Percentiles rank a stretch among this genome's conserved stretches.
Conservation (phyloP, 75 land plant genomes). For the Sequoia sempervirens region DNA sequence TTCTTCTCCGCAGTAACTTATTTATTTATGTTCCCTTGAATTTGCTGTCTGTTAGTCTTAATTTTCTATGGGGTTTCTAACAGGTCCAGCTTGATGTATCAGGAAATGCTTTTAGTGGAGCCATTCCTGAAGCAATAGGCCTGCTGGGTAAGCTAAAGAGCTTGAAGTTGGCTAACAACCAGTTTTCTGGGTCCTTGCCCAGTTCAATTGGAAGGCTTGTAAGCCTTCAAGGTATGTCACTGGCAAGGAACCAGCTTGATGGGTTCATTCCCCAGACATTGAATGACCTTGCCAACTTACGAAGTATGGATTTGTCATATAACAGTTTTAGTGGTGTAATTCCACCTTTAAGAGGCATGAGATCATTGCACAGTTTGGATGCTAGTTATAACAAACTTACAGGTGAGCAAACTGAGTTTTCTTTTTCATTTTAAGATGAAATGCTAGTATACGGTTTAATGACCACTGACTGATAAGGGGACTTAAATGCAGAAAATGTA, state of each 20-base stretch:
- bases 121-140: constrained; percentile 18
- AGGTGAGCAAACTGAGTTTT: constrained; percentile 45
- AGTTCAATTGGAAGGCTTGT: constrained; percentile 31
- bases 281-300: constrained; percentile 23
- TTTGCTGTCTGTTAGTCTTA: neutral
- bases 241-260: constrained; percentile 43
- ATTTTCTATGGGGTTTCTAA: neutral
- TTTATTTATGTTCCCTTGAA: neutral
- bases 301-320: constrained; percentile 31
- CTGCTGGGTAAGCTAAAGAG: neutral
- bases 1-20: neutral
- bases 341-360: constrained; percentile 34
- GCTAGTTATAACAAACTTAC: constrained; percentile 46
- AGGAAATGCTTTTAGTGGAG: constrained; percentile 25
- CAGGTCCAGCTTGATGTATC: constrained; percentile 12
- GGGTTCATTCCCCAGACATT: constrained; percentile 45
- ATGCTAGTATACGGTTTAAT: constrained; percentile 14
- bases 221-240: constrained; percentile 34
- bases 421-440: neutral
- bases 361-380: constrained; percentile 33
- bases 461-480: neutral
- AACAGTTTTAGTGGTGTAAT: constrained; percentile 61
- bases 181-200: constrained; percentile 55
- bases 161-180: constrained; percentile 11
- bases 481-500: neutral